Percentiles rank a stretch among this genome's conserved stretches.
phyloP scores from a whole-genome alignment of 768 basidiomycete species.

The Cystobasidium onofrii region DNA sequence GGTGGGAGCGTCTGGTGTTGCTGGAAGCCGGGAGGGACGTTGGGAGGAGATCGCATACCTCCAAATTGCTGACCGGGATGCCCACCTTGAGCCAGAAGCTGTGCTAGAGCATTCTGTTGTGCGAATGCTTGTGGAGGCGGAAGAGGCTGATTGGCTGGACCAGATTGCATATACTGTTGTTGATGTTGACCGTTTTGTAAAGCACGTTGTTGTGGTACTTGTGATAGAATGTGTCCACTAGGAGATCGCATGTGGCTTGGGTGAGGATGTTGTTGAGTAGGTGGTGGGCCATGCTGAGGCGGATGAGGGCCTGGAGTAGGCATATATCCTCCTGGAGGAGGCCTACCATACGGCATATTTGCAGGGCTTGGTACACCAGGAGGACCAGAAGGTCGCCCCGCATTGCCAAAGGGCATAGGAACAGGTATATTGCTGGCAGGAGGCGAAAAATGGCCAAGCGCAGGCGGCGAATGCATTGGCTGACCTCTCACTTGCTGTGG shows the following conservation, averaged over 20 bases:
- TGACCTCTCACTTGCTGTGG: not conserved
- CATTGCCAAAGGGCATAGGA: not conserved
- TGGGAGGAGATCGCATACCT: not conserved
- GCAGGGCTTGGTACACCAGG: no score
- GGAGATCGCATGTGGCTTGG: not conserved
- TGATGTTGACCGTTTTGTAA: not conserved
- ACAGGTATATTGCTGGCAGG: not conserved
- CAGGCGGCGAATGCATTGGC: not conserved
- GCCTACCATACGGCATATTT: not conserved
- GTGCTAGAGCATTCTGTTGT: slow-evolving; percentile 24
- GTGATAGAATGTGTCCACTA: not conserved
- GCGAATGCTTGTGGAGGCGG: slow-evolving; percentile 11
- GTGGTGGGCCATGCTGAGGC: not conserved
- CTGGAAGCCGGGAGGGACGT: not conserved
- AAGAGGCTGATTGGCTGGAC: not conserved
- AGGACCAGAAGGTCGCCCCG: not conserved
- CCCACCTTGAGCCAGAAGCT: slow-evolving; percentile 20
- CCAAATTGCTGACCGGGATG: not conserved
- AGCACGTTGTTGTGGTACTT: not conserved
- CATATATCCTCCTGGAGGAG: slow-evolving; percentile 2
- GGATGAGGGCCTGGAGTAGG: not conserved
- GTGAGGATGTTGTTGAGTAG: slow-evolving; percentile 2
- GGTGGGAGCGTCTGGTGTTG: not conserved
- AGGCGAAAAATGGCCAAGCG: not conserved
- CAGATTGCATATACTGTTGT: not conserved